phyloP scores from a whole-genome alignment of 768 basidiomycete genomes.

The Lyophyllum shimeji region DNA sequence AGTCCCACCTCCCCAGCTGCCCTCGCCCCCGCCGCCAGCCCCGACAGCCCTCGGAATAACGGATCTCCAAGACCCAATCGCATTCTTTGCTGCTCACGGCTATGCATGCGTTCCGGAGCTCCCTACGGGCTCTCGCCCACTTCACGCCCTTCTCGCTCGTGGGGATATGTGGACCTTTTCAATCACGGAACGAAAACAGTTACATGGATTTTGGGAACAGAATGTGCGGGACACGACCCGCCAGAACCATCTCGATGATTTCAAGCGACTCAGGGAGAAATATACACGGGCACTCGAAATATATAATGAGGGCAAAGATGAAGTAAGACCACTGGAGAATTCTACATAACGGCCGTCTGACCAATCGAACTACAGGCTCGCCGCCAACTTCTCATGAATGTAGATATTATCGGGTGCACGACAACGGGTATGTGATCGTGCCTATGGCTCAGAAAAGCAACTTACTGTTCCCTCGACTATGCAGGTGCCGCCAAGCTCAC shows the following conservation, averaged over 20 bases:
- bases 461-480: background rate
- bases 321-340: constrained; percentile 36
- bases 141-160: constrained; percentile 35
- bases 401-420: constrained; percentile 74
- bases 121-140: constrained; percentile 34
- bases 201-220: constrained; percentile 49
- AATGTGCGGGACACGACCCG: constrained; percentile 32
- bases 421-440: constrained; percentile 55
- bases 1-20: background rate
- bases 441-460: background rate
- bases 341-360: background rate
- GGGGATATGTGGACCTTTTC: constrained; percentile 58
- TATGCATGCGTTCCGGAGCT: constrained; percentile 32
- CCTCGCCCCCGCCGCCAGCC: background rate
- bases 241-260: constrained; percentile 34
- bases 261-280: constrained; percentile 33
- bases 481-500: constrained; percentile 69
- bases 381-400: constrained; percentile 48
- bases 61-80: constrained; percentile 10
- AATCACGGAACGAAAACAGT: constrained; percentile 39
- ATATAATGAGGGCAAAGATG: constrained; percentile 49
- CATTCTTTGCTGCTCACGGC: constrained; percentile 40
- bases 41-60: constrained; percentile 1
- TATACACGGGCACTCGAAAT: constrained; percentile 32
- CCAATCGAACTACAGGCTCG: constrained; percentile 33